Evolutionary conservation across 805 yeast genomes (phyloP), one percentile per base, ranked within the genome.

Genomic region (Teunomyces tritomae): DNA sequence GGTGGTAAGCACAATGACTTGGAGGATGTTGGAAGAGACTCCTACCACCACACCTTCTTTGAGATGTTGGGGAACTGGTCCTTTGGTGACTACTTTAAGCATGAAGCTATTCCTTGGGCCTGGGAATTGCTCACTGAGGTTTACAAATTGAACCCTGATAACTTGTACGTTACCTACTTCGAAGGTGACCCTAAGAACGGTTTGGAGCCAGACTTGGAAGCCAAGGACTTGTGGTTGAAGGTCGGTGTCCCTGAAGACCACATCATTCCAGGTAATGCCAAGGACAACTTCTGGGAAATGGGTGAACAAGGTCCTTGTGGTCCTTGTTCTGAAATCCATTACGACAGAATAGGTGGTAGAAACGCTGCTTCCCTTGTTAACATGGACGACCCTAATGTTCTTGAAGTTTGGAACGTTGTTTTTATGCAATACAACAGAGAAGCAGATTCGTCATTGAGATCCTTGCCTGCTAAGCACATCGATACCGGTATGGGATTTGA

Each of bases 301-400:
- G 99, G 99, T 61, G 99, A 95, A 64, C 98, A 92, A 76, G 99
- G 99, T 57, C 99, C 99, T 43, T 94, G 99, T 77, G 99, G 99
- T 53, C 99, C 99, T 45, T 95, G 99, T 74, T 87, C 96, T 20
- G 99, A 94, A 71, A 80, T 94, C 58, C 99, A 94, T 70, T 94
- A 89, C 68, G 99, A 94, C 71, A 84, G 99, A 73, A 90, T 94
- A 55, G 99, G 99, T 56, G 97, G 98, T 49, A 85, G 99, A 77
- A 92, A 94, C 63, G 99, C 98, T 47, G 77, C 97, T 14, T 61
- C 71, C 53, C 77, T 95, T 55, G 99, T 94, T 59, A 94, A 94
- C 67, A 82, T 82, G 83, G 99, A 94, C 71, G 99, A 94, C 68
- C 99, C 99, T 51, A 89, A 92, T 66, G 99, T 94, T 49, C 77